Conservation (phyloP, 2,329 filamentous ascomycete species). For the Colletotrichum sp. region DNA sequence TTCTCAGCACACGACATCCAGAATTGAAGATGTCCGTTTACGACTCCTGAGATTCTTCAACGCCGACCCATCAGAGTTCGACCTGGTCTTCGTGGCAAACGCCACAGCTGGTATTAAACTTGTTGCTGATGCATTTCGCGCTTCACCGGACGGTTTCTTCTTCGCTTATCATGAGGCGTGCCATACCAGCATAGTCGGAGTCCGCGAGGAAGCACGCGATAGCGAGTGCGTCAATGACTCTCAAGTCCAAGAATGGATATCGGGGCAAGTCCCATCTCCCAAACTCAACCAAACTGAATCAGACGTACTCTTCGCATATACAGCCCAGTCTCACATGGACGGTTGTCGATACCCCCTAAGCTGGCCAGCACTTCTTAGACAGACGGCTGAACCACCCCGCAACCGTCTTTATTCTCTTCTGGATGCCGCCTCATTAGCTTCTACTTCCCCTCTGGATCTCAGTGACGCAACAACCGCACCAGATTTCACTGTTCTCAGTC, state of each 20-base stretch:
- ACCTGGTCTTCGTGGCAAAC: constrained; percentile 90
- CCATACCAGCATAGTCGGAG: constrained; percentile 87
- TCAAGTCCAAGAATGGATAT: constrained; percentile 70
- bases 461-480: constrained; percentile 65
- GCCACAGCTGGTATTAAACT: constrained; percentile 91
- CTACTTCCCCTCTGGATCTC: constrained; percentile 79
- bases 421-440: constrained; percentile 79
- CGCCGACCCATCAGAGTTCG: constrained; percentile 81
- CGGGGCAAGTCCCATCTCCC: constrained; percentile 36
- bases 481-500: constrained; percentile 86
- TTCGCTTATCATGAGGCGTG: constrained; percentile 85
- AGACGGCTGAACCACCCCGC: background rate
- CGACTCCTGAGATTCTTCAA: constrained; percentile 78
- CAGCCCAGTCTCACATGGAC: constrained; percentile 22
- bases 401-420: constrained; percentile 5
- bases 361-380: constrained; percentile 62
- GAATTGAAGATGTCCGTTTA: constrained; percentile 78
- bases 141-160: constrained; percentile 72
- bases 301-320: constrained; percentile 35
- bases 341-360: constrained; percentile 40
- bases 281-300: constrained; percentile 25
- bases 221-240: constrained; percentile 71
- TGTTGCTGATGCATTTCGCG: constrained; percentile 78
- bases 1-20: constrained; percentile 76
- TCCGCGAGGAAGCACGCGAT: constrained; percentile 70